Percentiles rank a stretch among this genome's conserved stretches.
phyloP scores from a whole-genome alignment of 23 red algal species.

The Gracilaria gracilis region DNA sequence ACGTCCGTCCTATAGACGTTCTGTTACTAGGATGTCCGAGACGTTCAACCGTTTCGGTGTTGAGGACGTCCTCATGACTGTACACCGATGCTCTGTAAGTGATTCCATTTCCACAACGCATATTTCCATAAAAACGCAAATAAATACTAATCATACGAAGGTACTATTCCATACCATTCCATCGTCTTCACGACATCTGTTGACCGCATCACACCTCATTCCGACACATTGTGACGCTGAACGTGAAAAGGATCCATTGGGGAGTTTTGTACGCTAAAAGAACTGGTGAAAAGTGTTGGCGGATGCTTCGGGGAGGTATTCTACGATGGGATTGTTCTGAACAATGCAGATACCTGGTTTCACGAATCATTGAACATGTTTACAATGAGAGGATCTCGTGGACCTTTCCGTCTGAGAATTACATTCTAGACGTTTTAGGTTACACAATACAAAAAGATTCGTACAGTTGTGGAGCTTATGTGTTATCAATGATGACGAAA shows the following conservation, averaged over 20 bases:
- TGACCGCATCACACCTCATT: too few relatives aligned
- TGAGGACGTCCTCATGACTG: too few relatives aligned
- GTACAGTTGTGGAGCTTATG: background rate
- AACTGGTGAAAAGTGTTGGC: background rate
- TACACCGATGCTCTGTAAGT: too few relatives aligned
- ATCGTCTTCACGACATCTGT: too few relatives aligned
- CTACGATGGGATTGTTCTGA: background rate
- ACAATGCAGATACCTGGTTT: background rate
- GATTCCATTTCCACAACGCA: too few relatives aligned
- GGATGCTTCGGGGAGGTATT: background rate
- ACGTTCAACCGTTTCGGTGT: too few relatives aligned
- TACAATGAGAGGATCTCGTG: background rate
- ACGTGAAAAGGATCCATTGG: background rate
- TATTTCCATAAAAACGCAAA: too few relatives aligned
- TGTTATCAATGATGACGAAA: background rate
- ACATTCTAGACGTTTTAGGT: background rate
- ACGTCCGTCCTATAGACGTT: too few relatives aligned
- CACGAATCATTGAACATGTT: background rate
- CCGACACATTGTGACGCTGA: background rate
- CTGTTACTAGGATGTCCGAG: too few relatives aligned
- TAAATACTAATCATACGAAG: too few relatives aligned
- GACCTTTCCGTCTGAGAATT: background rate
- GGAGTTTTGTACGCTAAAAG: background rate
- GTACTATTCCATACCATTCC: too few relatives aligned
- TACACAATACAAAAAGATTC: background rate